A percentile compares a stretch with the other conserved stretches of the same genome.
These are phyloP conservation scores for Panellus pusillus DNA, from an alignment of 768 basidiomycete species.

Conservation along the genomic window DNA sequence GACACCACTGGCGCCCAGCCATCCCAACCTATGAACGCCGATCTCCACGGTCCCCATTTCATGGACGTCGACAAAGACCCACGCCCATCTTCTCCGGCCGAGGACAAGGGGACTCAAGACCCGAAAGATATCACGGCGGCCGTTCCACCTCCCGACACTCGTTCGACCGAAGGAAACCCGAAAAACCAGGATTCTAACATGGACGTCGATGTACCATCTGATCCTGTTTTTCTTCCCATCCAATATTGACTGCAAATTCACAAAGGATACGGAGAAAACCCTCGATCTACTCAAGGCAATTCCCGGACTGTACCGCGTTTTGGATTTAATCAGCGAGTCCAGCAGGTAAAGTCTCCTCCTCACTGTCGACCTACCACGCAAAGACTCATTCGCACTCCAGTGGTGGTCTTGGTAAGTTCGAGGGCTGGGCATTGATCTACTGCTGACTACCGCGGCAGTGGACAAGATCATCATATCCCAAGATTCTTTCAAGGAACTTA, in stretches of 20 bases:
- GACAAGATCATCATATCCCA: slow-evolving; percentile 65
- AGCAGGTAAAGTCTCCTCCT: slow-evolving; percentile 27
- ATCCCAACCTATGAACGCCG: no score
- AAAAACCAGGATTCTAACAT: not conserved
- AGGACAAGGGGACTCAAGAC: not conserved
- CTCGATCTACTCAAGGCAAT: slow-evolving; percentile 30
- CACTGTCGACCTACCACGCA: no score
- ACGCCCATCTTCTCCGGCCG: no score
- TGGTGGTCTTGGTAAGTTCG: slow-evolving; percentile 48
- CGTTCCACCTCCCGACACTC: no score
- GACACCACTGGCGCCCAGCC: no score
- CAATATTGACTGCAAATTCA: not conserved
- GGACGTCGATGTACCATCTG: slow-evolving; percentile 5
- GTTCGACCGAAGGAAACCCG: not conserved
- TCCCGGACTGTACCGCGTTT: slow-evolving; percentile 50
- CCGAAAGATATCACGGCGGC: not conserved
- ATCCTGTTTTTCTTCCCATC: not conserved
- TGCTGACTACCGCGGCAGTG: slow-evolving; percentile 32
- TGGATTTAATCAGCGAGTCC: slow-evolving; percentile 54
- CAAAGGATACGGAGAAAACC: not conserved
- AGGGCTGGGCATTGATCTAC: no score
- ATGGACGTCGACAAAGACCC: no score
- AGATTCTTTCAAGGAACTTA: slow-evolving; percentile 45
- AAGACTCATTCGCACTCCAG: slow-evolving; percentile 7
- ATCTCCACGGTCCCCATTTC: no score